phyloP scores from a whole-genome alignment of 176 grass and related monocot genomes.

The Juncus effusus region DNA sequence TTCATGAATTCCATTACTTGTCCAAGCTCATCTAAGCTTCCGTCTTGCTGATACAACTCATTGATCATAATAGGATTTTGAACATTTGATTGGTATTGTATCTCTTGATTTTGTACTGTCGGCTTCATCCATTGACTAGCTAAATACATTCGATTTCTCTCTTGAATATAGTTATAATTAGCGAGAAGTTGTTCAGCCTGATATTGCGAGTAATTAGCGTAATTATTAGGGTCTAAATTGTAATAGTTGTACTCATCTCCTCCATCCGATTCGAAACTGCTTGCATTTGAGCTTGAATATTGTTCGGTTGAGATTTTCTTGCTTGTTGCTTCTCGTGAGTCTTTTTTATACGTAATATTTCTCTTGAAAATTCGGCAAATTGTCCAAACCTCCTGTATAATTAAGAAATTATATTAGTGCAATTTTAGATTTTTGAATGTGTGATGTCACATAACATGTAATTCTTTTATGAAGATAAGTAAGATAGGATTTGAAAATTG shows the following conservation, averaged over 20 bases:
- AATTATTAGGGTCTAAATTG: slow-evolving; percentile 14
- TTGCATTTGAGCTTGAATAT: slow-evolving; percentile 47
- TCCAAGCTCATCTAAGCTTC: slow-evolving; percentile 55
- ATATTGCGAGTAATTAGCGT: slow-evolving; percentile 8
- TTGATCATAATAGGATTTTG: slow-evolving; percentile 7
- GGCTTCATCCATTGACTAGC: slow-evolving; percentile 31
- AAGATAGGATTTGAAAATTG: no score
- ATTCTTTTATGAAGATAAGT: no score
- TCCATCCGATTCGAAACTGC: slow-evolving; percentile 51
- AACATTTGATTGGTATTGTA: slow-evolving; percentile 14
- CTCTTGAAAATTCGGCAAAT: slow-evolving; percentile 84
- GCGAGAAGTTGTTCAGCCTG: not conserved
- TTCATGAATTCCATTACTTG: slow-evolving; percentile 55
- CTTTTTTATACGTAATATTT: slow-evolving; percentile 42
- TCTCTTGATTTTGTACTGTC: slow-evolving; percentile 1
- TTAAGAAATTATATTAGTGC: slow-evolving; percentile 11
- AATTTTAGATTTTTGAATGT: not conserved
- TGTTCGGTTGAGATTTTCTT: slow-evolving; percentile 8
- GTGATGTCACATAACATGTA: not conserved
- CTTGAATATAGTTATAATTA: slow-evolving; percentile 11
- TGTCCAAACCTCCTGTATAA: slow-evolving; percentile 76
- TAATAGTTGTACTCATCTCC: slow-evolving; percentile 38
- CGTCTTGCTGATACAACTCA: slow-evolving; percentile 39
- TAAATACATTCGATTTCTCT: slow-evolving; percentile 21
- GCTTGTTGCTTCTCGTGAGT: slow-evolving; percentile 34